Evolutionary conservation across 2,329 filamentous ascomycete species (phyloP).

Genomic region (Colletotrichum higginsianum): DNA sequence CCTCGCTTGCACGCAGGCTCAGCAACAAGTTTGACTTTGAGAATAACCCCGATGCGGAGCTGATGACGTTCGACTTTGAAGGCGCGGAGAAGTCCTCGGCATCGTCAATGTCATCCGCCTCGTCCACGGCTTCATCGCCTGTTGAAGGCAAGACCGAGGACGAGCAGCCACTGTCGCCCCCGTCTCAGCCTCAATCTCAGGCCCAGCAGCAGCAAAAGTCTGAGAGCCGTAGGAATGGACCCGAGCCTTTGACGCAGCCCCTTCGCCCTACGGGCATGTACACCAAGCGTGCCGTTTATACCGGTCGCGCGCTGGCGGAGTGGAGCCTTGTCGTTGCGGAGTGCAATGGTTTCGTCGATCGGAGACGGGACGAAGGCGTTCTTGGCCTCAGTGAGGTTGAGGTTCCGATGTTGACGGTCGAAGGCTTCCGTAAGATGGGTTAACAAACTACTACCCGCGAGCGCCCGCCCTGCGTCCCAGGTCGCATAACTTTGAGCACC

Average conservation of each 20-base stretch:
- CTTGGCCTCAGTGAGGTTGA: constrained; percentile 77
- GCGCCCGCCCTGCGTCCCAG: not conserved
- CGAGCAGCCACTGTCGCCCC: constrained; percentile 46
- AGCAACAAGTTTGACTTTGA: constrained; percentile 42
- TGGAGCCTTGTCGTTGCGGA: constrained; percentile 83
- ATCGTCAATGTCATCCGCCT: constrained; percentile 32
- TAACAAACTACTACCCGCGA: not conserved
- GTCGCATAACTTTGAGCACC: not conserved
- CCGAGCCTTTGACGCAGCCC: constrained; percentile 58
- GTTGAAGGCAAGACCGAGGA: constrained; percentile 41
- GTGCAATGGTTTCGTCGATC: constrained; percentile 85
- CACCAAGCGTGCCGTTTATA: constrained; percentile 69
- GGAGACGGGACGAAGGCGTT: constrained; percentile 81
- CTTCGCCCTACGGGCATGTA: constrained; percentile 63
- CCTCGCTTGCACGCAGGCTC: constrained; percentile 35
- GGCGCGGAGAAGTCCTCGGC: constrained; percentile 34
- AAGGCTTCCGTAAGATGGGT: constrained; percentile 55
- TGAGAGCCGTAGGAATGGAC: constrained; percentile 41
- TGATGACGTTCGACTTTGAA: constrained; percentile 38
- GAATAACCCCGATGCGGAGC: constrained; percentile 29
- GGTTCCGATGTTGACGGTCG: constrained; percentile 59
- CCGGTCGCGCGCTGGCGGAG: constrained; percentile 82
- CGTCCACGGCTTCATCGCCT: constrained; percentile 32
- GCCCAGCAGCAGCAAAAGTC: constrained; percentile 26
- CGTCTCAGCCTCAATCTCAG: constrained; percentile 43